These are phyloP conservation scores for Neurospora pannonica DNA, from an alignment of 495 filamentous ascomycete species.

Conservation along the genomic window DNA sequence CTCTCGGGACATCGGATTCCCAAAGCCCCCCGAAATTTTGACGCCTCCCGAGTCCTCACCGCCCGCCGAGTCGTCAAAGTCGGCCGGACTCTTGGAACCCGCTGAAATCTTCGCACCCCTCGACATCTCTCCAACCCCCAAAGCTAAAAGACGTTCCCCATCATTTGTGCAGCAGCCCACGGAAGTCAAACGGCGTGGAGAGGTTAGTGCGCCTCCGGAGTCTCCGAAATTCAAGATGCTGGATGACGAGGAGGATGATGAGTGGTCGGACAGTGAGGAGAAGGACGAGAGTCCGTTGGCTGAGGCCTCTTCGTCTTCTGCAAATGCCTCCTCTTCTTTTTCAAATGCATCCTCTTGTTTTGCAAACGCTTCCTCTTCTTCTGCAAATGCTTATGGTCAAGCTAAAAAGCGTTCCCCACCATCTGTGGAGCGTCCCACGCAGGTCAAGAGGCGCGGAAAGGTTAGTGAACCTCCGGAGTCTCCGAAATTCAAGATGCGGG, in stretches of 20 bases:
- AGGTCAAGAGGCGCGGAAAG: background rate
- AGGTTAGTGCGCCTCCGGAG: background rate
- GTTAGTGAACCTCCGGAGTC: background rate
- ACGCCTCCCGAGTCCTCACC: background rate
- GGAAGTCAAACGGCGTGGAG: background rate
- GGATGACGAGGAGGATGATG: background rate
- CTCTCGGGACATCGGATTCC: background rate
- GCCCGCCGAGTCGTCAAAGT: background rate
- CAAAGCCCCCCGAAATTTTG: background rate
- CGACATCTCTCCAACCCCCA: background rate
- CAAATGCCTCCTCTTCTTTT: background rate
- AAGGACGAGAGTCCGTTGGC: background rate
- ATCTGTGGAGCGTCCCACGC: background rate
- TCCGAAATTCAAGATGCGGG: background rate
- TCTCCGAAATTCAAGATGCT: background rate
- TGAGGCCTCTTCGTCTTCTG: background rate
- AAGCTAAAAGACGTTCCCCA: background rate
- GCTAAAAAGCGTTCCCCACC: background rate
- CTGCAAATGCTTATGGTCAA: background rate
- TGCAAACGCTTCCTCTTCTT: background rate
- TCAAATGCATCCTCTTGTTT: background rate
- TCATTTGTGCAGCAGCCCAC: background rate
- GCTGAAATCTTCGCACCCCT: background rate
- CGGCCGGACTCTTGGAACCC: background rate
- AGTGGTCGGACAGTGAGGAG: background rate